Evolutionary conservation across 495 filamentous ascomycete genomes (phyloP), one percentile per base, ranked within the genome.

Genomic region (Mytilinidion resinicola): DNA sequence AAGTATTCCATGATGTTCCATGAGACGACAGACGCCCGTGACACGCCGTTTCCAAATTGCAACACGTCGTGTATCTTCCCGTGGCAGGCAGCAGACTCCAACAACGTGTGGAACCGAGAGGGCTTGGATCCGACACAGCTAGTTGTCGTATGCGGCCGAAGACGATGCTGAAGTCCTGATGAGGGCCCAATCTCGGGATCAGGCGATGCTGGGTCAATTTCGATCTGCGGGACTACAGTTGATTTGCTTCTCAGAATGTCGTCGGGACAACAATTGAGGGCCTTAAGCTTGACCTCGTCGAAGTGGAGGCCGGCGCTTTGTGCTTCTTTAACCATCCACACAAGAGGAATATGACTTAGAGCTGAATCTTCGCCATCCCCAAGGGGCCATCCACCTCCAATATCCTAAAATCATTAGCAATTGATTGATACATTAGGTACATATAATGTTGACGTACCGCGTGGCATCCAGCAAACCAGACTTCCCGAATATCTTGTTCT

Each of bases 1-100:
- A 95, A 73, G 65, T 85, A 91, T 65, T 95, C 88, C 88, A 93
- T 92, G 34, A 90, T 70, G 20, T 83, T 85, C 90, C 90, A 93
- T 0, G 80, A 80, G 1, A 90, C 54, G 1, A 91, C 86, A 0
- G 84, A 83, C 1, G 70, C 41, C 19, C 67, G 57, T 1, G 78
- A 65, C 1, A 90, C 72, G 0, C 89, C 88, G 19, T 85, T 83
- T 9, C 78, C 74, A 65, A 84, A 90, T 44, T 78, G 69, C 5
- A 93, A 76, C 20, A 86, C 89, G 67, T 93, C 90, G 63, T 95
- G 90, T 20, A 91, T 77, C 33, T 75, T 74, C 0, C 88, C 85
- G 19, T 77, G 72, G 19, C 81, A 83, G 11, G 81, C 82, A 20
- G 82, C 76, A 11, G 73, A 67, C 37, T 85, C 74, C 62, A 90